Evolutionary conservation across 2,329 filamentous ascomycete species (phyloP).

Genomic region (Neofusicoccum sp.): DNA sequence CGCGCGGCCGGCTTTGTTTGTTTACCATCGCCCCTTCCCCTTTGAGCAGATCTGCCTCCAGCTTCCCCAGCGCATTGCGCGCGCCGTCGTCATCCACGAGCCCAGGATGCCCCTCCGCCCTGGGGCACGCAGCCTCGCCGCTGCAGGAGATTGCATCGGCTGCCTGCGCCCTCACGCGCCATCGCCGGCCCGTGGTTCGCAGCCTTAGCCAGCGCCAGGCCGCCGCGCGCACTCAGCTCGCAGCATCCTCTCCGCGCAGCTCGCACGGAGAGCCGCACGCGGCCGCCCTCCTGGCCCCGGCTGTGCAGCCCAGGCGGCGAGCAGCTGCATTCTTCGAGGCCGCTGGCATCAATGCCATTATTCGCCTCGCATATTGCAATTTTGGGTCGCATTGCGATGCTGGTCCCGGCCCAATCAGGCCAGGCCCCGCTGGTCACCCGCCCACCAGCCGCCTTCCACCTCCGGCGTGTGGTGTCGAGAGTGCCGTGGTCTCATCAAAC

Average conservation of each 20-base stretch:
- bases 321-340: not conserved
- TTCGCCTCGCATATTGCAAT: not conserved
- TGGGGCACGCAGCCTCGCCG: not conserved
- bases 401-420: not conserved
- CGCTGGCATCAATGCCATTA: not conserved
- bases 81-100: constrained; percentile 3
- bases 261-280: not conserved
- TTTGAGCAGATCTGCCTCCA: constrained; percentile 8
- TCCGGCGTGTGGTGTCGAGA: not conserved
- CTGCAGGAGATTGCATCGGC: not conserved
- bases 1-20: not conserved
- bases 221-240: not conserved
- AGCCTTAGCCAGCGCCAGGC: not conserved
- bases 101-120: not conserved
- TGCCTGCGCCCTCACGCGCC: not conserved
- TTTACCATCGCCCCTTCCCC: constrained; percentile 10
- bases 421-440: not conserved
- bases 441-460: not conserved
- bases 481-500: not conserved
- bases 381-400: constrained; percentile 5
- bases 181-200: constrained; percentile 6
- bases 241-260: not conserved
- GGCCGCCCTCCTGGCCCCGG: not conserved
- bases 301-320: not conserved
- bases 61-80: constrained; percentile 12